These are phyloP conservation scores for Craspedostauros australis DNA, from an alignment of 108 stramenopile genomes.

Conservation along the genomic window DNA sequence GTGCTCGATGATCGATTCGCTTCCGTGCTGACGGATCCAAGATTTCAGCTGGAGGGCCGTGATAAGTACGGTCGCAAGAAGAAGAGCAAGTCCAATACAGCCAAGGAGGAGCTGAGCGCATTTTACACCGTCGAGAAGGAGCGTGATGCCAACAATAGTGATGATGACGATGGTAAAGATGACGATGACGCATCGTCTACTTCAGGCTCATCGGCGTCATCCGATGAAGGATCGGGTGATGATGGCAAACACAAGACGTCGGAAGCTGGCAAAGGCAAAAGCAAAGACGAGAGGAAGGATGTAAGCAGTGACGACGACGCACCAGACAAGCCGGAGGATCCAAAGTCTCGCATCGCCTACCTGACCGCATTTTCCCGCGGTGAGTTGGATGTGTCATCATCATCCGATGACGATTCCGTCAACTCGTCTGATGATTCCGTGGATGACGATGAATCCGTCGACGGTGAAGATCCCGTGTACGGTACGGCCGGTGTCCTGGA, in stretches of 20 bases:
- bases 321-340: constrained; percentile 36
- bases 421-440: constrained; percentile 34
- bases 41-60: constrained; percentile 51
- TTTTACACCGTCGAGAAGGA: constrained; percentile 46
- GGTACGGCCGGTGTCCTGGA: constrained; percentile 69
- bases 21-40: constrained; percentile 69
- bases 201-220: background rate
- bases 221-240: background rate
- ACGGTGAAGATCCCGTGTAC: constrained; percentile 44
- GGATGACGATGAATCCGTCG: constrained; percentile 32
- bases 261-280: constrained; percentile 7
- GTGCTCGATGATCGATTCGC: constrained; percentile 83
- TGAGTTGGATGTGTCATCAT: constrained; percentile 69
- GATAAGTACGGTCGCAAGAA: constrained; percentile 68
- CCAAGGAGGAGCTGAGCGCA: constrained; percentile 49
- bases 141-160: constrained; percentile 21
- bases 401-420: constrained; percentile 34
- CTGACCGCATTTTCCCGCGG: constrained; percentile 90
- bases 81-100: constrained; percentile 28
- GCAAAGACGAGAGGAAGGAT: background rate
- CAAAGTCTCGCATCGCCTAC: constrained; percentile 86
- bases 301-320: constrained; percentile 6
- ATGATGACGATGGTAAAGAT: constrained; percentile 13
- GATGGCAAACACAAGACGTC: constrained; percentile 1
- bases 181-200: background rate